Evolutionary conservation across 768 basidiomycete genomes (phyloP), one percentile per base, ranked within the genome.

Genomic region (Pisolithus microcarpus): DNA sequence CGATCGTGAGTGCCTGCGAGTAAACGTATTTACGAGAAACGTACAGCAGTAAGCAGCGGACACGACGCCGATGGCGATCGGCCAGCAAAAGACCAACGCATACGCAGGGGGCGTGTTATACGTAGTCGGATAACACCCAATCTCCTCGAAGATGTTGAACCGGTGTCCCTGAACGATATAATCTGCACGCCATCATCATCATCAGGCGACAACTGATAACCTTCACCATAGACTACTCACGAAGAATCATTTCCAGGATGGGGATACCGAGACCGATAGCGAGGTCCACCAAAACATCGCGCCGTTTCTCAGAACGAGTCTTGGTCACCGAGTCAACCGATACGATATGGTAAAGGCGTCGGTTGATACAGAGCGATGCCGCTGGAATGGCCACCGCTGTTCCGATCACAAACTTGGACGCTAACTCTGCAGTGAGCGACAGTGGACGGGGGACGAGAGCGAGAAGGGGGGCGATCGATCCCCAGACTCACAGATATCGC

Each of bases 401-500:
- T 11, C 53, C 53, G 19, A 62, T 11, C 1, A 55, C 52, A 2
- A 61, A 36, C 7, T 56, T 55, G 3, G 60, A 3, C 5, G 62
- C 67, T 69, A 30, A 30, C 31, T 0, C 28, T 13, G 5, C 24
- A 18, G 3, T 58, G 43, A 64, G 54, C 13, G 10, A 36, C 10
- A 5, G 1, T 26, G 26, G 26, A 26, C n/a, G 13, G 11, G 31
- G 37, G 7, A n/a, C 0, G 24, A n/a, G 26, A 24, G 37, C 10
- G 11, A 30, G 16, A 4, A 8, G 7, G 8, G 6, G 23, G 26
- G 7, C 26, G 26, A 24, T 24, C 23, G 23, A 24, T 24, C 23
- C 23, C 23, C 23, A 24, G 15, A 60, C 68, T 40, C 39, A 85
- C 84, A 66, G 15, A 86, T 84, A 50, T 85, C 84, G 55, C 83